Evolutionary conservation across 1,284 basidiomycete genomes (phyloP), one percentile per base, ranked within the genome.

Genomic region (Exobasidium cylindrosporum): DNA sequence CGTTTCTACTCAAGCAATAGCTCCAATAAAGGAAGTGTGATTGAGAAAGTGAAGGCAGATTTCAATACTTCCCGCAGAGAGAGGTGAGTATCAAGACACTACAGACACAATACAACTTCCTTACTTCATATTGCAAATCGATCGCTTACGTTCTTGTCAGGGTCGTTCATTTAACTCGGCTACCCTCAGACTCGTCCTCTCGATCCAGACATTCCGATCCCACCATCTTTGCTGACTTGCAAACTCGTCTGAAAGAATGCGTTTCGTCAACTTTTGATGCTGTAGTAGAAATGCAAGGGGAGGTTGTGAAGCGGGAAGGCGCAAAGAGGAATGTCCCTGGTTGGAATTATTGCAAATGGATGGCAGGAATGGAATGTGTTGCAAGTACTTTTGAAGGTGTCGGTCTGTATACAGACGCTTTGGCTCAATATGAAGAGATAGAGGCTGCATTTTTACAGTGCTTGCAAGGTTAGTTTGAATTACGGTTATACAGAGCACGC

Each of bases 371-470:
- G 91, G 96, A 97, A 87, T 92, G 89, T 61, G 84, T 99, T 17
- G 93, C 95, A 1, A 86, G 85, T 63, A 96, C 93, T 0, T 93
- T 93, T 73, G 92, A 96, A 78, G 90, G 89, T 3, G 89, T 97
- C 79, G 89, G 87, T 65, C 84, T 99, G 11, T 85, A 87, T 62
- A 92, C 97, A 74, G 96, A 98, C 74, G 91, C 94, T 0, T 82
- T 96, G 1, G 81, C 87, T 14, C 89, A 91, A 66, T 97, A 97
- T 74, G 89, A 93, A 64, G 93, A 97, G 81, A 86, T 98, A 3
- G 94, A 97, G 77, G 84, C 85, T 0, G 85, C 88, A 1, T 97
- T 97, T 80, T 56, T 62, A 6, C 60, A 64, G 23, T 65, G 65
- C 45, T 32, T 81, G 28, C 24, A 65, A 44, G 28, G n/a, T n/a